Base-by-base conservation (phyloP, 1,139 yeast genomes). In the Hemisphaericaspora lyxosophila region DNA sequence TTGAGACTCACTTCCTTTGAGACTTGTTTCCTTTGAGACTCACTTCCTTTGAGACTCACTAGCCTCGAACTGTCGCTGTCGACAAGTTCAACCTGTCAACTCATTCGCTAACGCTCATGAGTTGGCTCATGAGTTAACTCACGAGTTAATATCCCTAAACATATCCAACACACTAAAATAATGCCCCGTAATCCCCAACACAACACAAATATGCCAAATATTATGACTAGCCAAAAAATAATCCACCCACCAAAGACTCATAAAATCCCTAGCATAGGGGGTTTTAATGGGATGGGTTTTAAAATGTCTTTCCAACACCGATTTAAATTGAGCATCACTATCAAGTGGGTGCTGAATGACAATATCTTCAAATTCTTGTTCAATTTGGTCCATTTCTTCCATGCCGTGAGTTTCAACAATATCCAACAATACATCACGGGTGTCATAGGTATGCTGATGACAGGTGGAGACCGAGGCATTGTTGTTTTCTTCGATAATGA, bases 171-270 rank as follows among this genome's bases (percentile, higher is more conserved):
- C 69, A 18, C 94, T 89, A 39, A 69, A 67, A 59, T 90, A 92
- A 60, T 90, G 97, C 26, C 94, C 95, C 42, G 86, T 64, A 17
- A 89, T 80, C 2, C 98, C 98, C 26, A 85, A 73, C 26, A 92
- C 77, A 30, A 92, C 98, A 56, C 86, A 87, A 13, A 88, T 60
- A 62, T 92, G 98, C 98, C 98, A 92, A 25, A 92, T 67, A 54
- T 88, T 89, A 61, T 92, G 98, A 35, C 96, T 87, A 26, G 80
- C 75, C 43, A 82, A 70, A 20, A 74, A 60, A 57, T 84, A 85
- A 52, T 85, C 94, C 7, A 82, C 83, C 92, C 96, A 89, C 94
- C 84, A 92, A 54, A 81, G 71, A 22, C 86, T 84, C 51, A 69
- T 64, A 60, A 81, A 81, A 48, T 64, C 79, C 25, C 60, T 56